phyloP scores from a whole-genome alignment of 441 rosid genomes.

The Eutrema salsugineum region DNA sequence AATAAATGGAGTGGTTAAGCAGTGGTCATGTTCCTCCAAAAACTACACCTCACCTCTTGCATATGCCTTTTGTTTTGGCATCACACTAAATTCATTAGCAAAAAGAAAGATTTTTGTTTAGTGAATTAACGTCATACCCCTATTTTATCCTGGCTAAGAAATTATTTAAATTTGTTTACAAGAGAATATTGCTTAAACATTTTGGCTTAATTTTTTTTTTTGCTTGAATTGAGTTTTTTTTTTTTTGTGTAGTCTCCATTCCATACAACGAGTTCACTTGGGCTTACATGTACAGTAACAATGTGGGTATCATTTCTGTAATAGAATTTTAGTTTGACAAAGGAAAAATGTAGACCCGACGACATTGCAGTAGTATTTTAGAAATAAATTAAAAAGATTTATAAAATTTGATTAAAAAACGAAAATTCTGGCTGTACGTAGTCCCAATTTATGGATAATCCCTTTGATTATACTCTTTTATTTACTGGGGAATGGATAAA shows the following conservation, averaged over 20 bases:
- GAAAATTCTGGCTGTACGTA: background rate
- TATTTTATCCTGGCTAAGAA: too few species aligned
- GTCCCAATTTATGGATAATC: background rate
- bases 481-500: too few species aligned
- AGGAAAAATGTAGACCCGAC: too few species aligned
- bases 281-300: background rate
- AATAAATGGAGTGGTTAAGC: slow-evolving; percentile 12
- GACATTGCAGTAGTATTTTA: too few species aligned
- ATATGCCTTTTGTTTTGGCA: slow-evolving; percentile 18
- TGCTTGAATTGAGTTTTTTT: too few species aligned
- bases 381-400: too few species aligned
- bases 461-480: too few species aligned
- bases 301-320: too few species aligned
- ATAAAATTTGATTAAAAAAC: background rate
- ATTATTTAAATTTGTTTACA: too few species aligned
- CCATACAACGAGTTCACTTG: background rate
- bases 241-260: too few species aligned
- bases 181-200: too few species aligned
- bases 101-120: background rate
- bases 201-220: background rate
- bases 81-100: background rate
- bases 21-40: slow-evolving; percentile 13
- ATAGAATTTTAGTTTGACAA: too few species aligned
- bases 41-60: slow-evolving; percentile 9
- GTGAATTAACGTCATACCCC: background rate